Conservation (phyloP, 768 basidiomycete genomes). For the Sporobolomyces phaffii region DNA sequence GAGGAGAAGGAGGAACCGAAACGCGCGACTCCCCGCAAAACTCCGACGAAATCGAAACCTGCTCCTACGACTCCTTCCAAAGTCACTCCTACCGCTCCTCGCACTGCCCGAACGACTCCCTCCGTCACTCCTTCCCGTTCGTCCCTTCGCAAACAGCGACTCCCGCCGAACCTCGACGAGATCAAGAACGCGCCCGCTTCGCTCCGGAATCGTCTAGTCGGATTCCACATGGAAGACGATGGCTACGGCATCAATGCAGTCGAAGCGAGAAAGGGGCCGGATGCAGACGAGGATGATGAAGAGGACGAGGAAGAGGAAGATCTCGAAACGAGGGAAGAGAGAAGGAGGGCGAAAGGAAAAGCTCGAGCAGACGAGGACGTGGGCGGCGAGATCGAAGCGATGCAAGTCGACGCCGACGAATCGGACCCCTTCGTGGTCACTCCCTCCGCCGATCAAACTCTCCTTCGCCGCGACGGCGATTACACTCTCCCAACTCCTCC, state of each 20-base stretch:
- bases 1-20: not conserved
- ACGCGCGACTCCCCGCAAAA: constrained; percentile 16
- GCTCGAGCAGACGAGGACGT: constrained; percentile 5
- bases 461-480: not conserved
- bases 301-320: constrained; percentile 1
- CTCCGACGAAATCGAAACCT: not conserved
- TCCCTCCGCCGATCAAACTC: no score
- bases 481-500: constrained; percentile 3
- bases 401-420: constrained; percentile 13
- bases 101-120: not conserved
- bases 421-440: no score
- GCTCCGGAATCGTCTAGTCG: constrained; percentile 20
- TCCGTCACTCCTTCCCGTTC: constrained; percentile 12
- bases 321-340: not conserved
- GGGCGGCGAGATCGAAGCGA: constrained; percentile 12
- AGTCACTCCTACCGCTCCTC: not conserved
- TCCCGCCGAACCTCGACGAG: constrained; percentile 4
- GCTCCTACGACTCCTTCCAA: not conserved
- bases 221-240: constrained; percentile 35
- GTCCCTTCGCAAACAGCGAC: constrained; percentile 12
- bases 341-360: constrained; percentile 8
- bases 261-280: constrained; percentile 10
- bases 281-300: not conserved
- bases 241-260: constrained; percentile 12
- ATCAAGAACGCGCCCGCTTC: constrained; percentile 17